Evolutionary conservation across 179 eudicot species (phyloP), one percentile per base, ranked within the genome.

Genomic region (Beta lomatogona): DNA sequence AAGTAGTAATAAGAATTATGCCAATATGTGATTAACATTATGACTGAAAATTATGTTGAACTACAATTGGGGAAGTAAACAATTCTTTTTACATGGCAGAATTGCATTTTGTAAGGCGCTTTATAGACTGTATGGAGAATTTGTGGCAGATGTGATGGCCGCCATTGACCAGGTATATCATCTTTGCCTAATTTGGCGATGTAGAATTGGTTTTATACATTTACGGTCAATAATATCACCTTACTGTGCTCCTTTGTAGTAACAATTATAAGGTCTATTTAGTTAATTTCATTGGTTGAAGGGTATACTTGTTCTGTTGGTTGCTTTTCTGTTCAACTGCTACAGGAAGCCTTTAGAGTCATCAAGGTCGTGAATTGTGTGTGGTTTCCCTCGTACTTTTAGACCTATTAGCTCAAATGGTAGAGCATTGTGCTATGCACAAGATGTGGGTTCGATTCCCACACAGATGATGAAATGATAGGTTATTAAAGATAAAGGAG

Each of bases 61-160:
- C 8, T 60, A 80, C 19, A 66, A 0, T 5, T 60, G 5, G 21
- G 53, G 55, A 83, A 46, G 50, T 50, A 66, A 67, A 1, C n/a
- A 8, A 82, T 31, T 80, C 21, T 74, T 85, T 59, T 28, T 55
- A 69, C 79, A n/a, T 84, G 86, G 79, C 86, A 94, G 98, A 85
- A 89, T 94, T 85, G 98, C 98, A 75, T 97, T 91, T 55, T 94
- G 93, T 85, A 94, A 94, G 91, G 97, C 98, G 57, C 93, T 94
- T 78, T 94, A 94, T 89, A 82, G 93, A 83, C 87, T 93, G 77
- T 94, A 93, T 88, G 98, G 98, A 82, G 98, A 97, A 50, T 94
- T 89, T 82, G 95, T 93, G 71, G 89, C 98, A 52, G 98, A 94
- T 89, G 98, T 94, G 25, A 91, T 93, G 82, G 96, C 96, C 75